Percentiles rank a stretch among this genome's conserved stretches.
Conservation (phyloP, 1,284 basidiomycete genomes). For the Ceratobasidium sp. region DNA sequence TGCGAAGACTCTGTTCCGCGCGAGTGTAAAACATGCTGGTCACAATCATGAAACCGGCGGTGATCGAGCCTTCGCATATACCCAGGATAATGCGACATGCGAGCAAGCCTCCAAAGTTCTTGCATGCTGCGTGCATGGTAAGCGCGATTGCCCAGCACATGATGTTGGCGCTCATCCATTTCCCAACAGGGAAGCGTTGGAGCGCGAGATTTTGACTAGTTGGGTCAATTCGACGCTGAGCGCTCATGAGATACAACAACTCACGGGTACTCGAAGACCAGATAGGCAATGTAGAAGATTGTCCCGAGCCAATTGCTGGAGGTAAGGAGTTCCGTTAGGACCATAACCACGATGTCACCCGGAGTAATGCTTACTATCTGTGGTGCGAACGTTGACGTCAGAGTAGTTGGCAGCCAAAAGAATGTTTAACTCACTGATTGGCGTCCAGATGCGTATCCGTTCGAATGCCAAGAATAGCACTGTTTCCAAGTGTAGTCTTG, state of each 20-base stretch:
- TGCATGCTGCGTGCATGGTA: constrained; percentile 47
- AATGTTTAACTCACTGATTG: constrained; percentile 45
- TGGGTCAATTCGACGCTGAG: neutral
- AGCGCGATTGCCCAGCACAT: constrained; percentile 50
- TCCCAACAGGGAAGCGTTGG: constrained; percentile 50
- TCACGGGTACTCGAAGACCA: constrained; percentile 51
- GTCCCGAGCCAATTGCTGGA: constrained; percentile 49
- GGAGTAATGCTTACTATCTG: constrained; percentile 30
- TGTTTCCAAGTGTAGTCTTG: constrained; percentile 45
- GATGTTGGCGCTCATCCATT: constrained; percentile 51
- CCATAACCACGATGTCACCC: too few species aligned
- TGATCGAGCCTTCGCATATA: constrained; percentile 51
- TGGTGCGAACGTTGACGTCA: neutral
- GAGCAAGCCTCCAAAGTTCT: constrained; percentile 47
- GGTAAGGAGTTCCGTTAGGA: neutral
- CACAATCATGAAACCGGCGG: constrained; percentile 50
- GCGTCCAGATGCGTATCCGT: constrained; percentile 49
- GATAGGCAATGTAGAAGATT: constrained; percentile 53
- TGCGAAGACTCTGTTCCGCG: constrained; percentile 51
- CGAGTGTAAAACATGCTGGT: constrained; percentile 51
- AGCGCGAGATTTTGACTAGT: constrained; percentile 35
- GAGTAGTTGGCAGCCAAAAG: neutral
- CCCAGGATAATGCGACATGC: constrained; percentile 52
- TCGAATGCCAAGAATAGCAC: constrained; percentile 49
- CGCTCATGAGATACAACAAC: neutral